Percentiles rank a stretch among this genome's conserved stretches.
Conservation (phyloP, 208 protist genomes). For the Leishmania tropica region DNA sequence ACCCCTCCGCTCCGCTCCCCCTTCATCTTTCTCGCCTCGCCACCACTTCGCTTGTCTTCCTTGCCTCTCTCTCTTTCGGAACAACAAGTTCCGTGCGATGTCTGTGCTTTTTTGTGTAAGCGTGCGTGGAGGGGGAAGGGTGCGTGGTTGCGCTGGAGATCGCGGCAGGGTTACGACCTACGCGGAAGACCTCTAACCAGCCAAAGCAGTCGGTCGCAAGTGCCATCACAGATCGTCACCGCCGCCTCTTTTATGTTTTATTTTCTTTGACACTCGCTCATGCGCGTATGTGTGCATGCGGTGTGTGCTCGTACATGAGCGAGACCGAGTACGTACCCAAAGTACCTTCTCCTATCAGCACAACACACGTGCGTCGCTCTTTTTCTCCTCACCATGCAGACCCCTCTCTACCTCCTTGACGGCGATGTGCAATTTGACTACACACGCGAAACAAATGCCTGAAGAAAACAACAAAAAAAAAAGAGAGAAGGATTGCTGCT, state of each 20-base stretch:
- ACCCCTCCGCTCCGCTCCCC: too few relatives aligned
- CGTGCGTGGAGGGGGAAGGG: not conserved
- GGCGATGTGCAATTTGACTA: not conserved
- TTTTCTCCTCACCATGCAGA: too few relatives aligned
- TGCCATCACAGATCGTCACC: not conserved
- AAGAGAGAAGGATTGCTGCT: not conserved
- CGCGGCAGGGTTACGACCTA: not conserved
- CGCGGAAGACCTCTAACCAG: not conserved
- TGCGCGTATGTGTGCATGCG: not conserved
- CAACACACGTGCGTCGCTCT: not conserved
- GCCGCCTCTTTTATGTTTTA: not conserved
- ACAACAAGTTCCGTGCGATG: not conserved
- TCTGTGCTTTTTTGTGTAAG: not conserved
- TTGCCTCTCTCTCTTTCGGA: not conserved
- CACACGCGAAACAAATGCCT: not conserved
- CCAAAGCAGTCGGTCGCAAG: not conserved
- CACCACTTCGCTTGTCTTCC: not conserved
- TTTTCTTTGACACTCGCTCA: not conserved
- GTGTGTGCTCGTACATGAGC: too few relatives aligned
- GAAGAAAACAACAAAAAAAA: not conserved
- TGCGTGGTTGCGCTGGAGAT: not conserved
- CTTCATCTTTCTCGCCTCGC: not conserved
- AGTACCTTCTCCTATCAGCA: not conserved
- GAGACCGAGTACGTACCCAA: not conserved
- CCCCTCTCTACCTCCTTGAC: not conserved